phyloP scores from a whole-genome alignment of 139 green algal genomes.

The Zygnema cylindricum region DNA sequence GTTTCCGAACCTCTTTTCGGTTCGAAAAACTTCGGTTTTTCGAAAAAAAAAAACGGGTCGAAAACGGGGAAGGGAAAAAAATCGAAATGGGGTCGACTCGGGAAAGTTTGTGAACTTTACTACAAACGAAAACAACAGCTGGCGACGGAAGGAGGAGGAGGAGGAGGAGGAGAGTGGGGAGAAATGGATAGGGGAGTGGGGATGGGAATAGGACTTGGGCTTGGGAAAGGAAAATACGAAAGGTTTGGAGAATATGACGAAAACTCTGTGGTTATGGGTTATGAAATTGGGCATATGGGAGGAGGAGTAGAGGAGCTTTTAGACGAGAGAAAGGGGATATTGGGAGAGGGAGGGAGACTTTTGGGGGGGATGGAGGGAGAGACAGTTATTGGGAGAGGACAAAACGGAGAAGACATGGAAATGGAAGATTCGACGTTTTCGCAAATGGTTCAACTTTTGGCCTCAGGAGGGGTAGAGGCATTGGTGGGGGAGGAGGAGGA shows the following conservation, averaged over 20 bases:
- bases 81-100: neutral
- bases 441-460: constrained; percentile 39
- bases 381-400: neutral
- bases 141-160: neutral
- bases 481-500: constrained; percentile 24
- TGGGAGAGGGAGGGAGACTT: neutral
- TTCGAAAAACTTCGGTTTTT: too few relatives aligned
- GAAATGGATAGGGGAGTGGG: neutral
- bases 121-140: neutral
- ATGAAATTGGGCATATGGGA: neutral
- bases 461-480: constrained; percentile 25
- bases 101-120: neutral
- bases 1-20: neutral
- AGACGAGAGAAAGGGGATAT: neutral
- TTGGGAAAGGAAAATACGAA: neutral
- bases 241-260: neutral
- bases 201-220: neutral
- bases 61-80: too few relatives aligned
- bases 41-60: too few relatives aligned
- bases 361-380: neutral
- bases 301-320: neutral
- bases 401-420: neutral
- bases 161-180: neutral
- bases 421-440: constrained; percentile 20
- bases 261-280: neutral